Base-by-base conservation (phyloP, 352 stramenopile species). In the Phytophthora idaei region DNA sequence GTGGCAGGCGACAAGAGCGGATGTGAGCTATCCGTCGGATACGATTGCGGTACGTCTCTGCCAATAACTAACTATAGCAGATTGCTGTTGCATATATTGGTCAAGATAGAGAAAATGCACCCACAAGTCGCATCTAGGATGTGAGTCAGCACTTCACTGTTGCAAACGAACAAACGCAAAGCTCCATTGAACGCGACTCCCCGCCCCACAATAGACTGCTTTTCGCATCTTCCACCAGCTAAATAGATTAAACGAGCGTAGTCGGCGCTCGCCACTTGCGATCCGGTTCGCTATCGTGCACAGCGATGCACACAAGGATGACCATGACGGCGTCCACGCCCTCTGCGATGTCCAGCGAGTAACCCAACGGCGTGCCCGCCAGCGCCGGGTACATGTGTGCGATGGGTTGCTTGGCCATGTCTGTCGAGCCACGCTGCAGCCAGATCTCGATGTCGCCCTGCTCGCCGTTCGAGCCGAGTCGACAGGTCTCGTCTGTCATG, bases 261-360 rank as follows among this genome's bases (percentile, higher is more conserved):
- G 17, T 72, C 29, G 53, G 21, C 31, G 42, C 11, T 46, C 61
- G 46, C 65, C 60, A 63, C 27, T 39, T 64, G 52, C 44, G 36
- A 5, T 64, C 62, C 3, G 66, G 52, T 12, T 73, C 66, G 47
- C 65, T 71, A 21, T 78, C 73, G 34, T 78, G 68, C 11, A 76
- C 17, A 3, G 57, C 69, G 48, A 80, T 66, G 39, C 73, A 73
- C 44, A 80, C 57, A 12, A 77, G 34, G 1, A 80, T 56, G 39
- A 71, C 55, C 50, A 80, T 61, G 11, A 80, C 58, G 11, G 63
- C 69, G 47, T 80, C 73, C 34, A 80, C 73, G 21, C 73, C 73
- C 51, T 80, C 60, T 1, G 73, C 66, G 34, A 80, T 69, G 34
- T 80, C 73, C 17, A 80, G 44, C 10, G 61, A 67, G 48, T 80